Base-by-base conservation (phyloP, 108 stramenopile genomes). In the Skeletonema grethae region DNA sequence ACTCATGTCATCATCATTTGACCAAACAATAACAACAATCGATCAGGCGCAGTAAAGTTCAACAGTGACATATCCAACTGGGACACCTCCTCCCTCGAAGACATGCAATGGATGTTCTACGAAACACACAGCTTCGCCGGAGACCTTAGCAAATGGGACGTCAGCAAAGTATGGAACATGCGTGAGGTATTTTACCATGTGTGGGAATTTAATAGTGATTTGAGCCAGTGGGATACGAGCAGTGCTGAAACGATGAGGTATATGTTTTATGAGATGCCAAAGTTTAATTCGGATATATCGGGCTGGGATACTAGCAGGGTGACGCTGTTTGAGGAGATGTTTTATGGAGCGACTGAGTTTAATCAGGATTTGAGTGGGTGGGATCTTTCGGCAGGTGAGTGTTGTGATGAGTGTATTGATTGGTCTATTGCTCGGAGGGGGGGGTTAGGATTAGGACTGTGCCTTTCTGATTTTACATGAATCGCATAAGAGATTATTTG, bases 41-140 rank as follows among this genome's bases (percentile, higher is more conserved):
- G 2, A 34, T 34, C 32, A 46, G 34, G 57, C n/a, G 79, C 73
- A 13, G 22, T 8, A 61, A 41, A 48, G 25, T 83, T 78, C 73
- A 69, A 78, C 55, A 45, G 72, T 5, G 66, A 57, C 55, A 71
- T 86, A 22, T 61, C 35, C 1, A 29, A 59, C 1, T 86, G 86
- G 86, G 63, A 77, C 46, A 31, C 39, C 0, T 76, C 75, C 4
- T 24, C 36, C 10, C 73, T 83, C 1, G 39, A 24, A 22, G 63
- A 73, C 36, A 77, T 84, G 22, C 31, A 24, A 13, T 39, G 67
- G 11, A 79, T 82, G 77, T 82, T 87, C 48, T 30, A 25, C 24
- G 66, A 67, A 18, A 50, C 79, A 11, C n/a, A 61, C 11, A 28
- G 25, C 11, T 82, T 87, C 56, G 71, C 82, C 30, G 30, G 70